A percentile compares a stretch with the other conserved stretches of the same genome.
These are phyloP conservation scores for Cercospora zeina DNA, from an alignment of 2,329 filamentous ascomycete genomes.

Conservation along the genomic window DNA sequence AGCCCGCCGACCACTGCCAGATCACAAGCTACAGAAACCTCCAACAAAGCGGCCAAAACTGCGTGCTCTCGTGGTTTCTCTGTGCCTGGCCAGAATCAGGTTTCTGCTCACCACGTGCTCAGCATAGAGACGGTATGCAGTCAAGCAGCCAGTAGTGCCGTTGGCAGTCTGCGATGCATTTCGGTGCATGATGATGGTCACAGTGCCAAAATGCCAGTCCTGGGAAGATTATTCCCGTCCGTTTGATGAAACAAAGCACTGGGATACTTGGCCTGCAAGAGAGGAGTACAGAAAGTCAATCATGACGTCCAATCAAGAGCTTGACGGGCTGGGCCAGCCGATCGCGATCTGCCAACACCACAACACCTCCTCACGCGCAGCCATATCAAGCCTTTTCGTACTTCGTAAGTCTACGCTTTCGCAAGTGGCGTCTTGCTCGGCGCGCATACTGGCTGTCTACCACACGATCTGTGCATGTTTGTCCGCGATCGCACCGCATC, in stretches of 20 bases:
- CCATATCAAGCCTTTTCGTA: background rate
- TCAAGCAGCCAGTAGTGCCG: background rate
- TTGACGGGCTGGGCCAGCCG: background rate
- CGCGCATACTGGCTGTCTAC: background rate
- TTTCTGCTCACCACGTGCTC: background rate
- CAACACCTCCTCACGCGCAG: slow-evolving; percentile 3
- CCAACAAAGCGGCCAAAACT: background rate
- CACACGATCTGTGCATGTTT: background rate
- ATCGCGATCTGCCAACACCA: slow-evolving; percentile 1
- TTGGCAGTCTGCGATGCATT: background rate
- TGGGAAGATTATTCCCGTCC: too few species aligned
- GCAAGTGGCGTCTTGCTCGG: background rate
- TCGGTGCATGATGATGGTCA: background rate
- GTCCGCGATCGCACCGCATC: background rate
- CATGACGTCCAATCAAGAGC: background rate
- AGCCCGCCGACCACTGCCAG: background rate
- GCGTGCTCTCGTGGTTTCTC: background rate
- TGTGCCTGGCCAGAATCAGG: background rate
- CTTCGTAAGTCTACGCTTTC: background rate
- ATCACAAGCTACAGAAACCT: background rate
- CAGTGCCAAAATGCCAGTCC: background rate
- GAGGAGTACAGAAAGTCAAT: background rate
- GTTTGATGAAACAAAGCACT: background rate
- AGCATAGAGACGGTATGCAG: background rate
- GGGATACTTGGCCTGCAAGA: background rate